phyloP scores from a whole-genome alignment of 148 eudicot genomes.

The Euryodendron excelsum region DNA sequence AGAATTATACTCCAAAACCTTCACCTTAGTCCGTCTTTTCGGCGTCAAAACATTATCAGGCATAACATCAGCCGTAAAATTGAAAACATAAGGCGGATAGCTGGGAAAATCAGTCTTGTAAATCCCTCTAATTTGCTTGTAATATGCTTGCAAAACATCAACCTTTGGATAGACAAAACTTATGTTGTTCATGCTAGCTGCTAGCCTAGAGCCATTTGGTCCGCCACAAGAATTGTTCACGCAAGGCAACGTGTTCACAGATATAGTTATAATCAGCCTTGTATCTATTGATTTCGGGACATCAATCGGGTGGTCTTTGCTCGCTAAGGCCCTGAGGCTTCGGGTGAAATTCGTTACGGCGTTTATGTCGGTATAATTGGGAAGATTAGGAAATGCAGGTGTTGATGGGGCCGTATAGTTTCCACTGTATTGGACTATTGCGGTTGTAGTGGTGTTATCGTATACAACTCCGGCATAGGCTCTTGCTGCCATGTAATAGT shows the following conservation, averaged over 20 bases:
- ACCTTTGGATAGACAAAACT: slow-evolving; percentile 9
- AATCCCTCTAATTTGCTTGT: slow-evolving; percentile 2
- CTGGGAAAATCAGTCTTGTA: slow-evolving; percentile 18
- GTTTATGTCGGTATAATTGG: slow-evolving; percentile 3
- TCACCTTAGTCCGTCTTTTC: slow-evolving; percentile 13
- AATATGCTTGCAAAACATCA: slow-evolving; percentile 22
- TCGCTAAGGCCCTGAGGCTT: slow-evolving; percentile 6
- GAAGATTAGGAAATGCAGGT: slow-evolving; percentile 15
- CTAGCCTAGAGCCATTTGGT: background rate
- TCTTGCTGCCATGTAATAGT: slow-evolving; percentile 24
- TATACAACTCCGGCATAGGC: slow-evolving; percentile 5
- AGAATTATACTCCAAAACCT: slow-evolving; percentile 14
- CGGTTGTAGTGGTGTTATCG: slow-evolving; percentile 26
- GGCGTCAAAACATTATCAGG: background rate
- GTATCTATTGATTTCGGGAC: slow-evolving; percentile 13
- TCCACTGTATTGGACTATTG: slow-evolving; percentile 9
- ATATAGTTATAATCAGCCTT: slow-evolving; percentile 1
- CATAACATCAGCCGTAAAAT: slow-evolving; percentile 11
- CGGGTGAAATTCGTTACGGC: slow-evolving; percentile 10
- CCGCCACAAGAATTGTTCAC: background rate
- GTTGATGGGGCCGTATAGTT: background rate
- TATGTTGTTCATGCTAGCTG: slow-evolving; percentile 18
- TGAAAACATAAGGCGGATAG: slow-evolving; percentile 2
- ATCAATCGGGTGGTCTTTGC: background rate
- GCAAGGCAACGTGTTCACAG: background rate